Base-by-base conservation (phyloP, 1,284 basidiomycete species). In the Mycosarcoma maydis region DNA sequence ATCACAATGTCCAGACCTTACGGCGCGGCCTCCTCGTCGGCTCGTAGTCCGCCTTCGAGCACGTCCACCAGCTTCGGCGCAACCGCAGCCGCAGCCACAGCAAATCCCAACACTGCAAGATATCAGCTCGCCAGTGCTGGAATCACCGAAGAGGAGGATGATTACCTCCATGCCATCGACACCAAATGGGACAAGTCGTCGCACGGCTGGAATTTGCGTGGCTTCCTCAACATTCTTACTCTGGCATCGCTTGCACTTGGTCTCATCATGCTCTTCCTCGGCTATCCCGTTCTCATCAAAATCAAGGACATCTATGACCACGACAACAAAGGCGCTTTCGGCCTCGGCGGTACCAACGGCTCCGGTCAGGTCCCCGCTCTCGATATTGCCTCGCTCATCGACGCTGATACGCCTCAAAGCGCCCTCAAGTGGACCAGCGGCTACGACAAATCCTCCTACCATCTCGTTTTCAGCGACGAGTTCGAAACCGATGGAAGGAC, bases 381-480 rank as follows among this genome's bases (percentile, higher is more conserved):
- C 32, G 38, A 49, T 20, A 60, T 62, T 17, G 52, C 48, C 23
- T 33, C 47, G 3, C 59, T 80, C 30, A 60, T 78, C 32, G 78
- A 80, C 43, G 13, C 40, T 14, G 76, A 80, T 30, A 81, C 80
- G 1, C 71, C 65, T 6, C 26, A 27, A 11, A 41, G 30, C 30
- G 70, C 51, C 3, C 37, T 57, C 36, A 73, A 58, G 20, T 69
- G 64, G 54, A 72, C 55, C 13, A 62, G 51, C 29, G 50, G 37
- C 17, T 51, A 47, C 34, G 66, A 69, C 20, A 17, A 59, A 39
- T 50, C 66, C 9, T 52, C 66, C 17, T 82, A 78, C 51, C 72
- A 83, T 20, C 87, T 97, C 27, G 89, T 93, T 2, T 81, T 81
- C 39, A 66, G 57, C 55, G 94, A 98, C 82, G 94, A 98, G 83